Percentiles rank a stretch among this genome's conserved stretches.
Conservation (phyloP, 1,284 basidiomycete genomes). For the Anthracocystis setariae region DNA sequence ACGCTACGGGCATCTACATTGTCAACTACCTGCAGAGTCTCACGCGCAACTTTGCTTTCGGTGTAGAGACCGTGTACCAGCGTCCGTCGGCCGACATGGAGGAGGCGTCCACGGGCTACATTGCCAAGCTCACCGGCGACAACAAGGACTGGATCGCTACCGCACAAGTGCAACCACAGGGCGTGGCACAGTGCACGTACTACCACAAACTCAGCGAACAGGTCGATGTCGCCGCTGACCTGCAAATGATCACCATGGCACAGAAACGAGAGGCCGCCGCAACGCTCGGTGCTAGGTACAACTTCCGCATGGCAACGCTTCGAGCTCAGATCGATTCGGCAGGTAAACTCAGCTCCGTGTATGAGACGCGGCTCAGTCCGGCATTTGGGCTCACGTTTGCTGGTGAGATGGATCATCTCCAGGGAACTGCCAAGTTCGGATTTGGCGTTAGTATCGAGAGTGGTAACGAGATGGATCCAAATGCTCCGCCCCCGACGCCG, state of each 20-base stretch:
- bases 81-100: conserved; percentile 71
- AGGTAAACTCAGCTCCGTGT: conserved; percentile 87
- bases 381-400: conserved; percentile 92
- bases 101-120: conserved; percentile 83
- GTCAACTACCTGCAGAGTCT: conserved; percentile 95
- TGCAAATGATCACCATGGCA: conserved; percentile 77
- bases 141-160: conserved; percentile 77
- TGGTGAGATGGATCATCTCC: conserved; percentile 98
- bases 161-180: conserved; percentile 82
- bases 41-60: conserved; percentile 87
- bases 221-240: conserved; percentile 97
- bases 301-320: conserved; percentile 85
- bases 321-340: conserved; percentile 61
- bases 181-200: conserved; percentile 90
- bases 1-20: conserved; percentile 90
- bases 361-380: conserved; percentile 95
- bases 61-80: conserved; percentile 89
- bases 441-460: conserved; percentile 94
- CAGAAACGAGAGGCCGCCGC: conserved; percentile 87
- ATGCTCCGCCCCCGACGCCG: conserved; percentile 58
- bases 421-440: conserved; percentile 88
- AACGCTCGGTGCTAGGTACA: conserved; percentile 94
- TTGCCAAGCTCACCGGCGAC: conserved; percentile 76
- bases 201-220: conserved; percentile 96
- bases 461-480: conserved; percentile 63